A percentile compares a stretch with the other conserved stretches of the same genome.
phyloP scores from a whole-genome alignment of 768 basidiomycete species.

The Leccinum subgranulosum region DNA sequence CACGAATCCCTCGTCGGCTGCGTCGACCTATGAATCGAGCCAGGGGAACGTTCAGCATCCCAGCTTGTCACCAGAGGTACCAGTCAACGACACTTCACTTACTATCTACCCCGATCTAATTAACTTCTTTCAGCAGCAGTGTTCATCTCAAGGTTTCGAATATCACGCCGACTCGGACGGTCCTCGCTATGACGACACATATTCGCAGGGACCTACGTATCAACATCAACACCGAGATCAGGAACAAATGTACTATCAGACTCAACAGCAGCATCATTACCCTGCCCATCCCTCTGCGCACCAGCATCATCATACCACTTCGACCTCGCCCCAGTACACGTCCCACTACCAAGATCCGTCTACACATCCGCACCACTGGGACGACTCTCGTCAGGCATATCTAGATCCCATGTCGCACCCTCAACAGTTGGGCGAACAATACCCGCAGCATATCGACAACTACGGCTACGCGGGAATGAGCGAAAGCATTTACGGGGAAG shows the following conservation, averaged over 20 bases:
- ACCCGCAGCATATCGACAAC: constrained; percentile 4
- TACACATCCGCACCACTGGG: constrained; percentile 16
- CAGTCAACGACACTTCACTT: constrained; percentile 7
- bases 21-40: constrained; percentile 5
- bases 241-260: constrained; percentile 22
- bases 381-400: constrained; percentile 1
- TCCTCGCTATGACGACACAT: constrained; percentile 15
- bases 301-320: not conserved
- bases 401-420: not conserved
- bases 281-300: constrained; percentile 7
- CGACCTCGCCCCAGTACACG: constrained; percentile 5
- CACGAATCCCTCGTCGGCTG: not conserved
- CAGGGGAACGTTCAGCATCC: not conserved
- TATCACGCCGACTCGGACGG: constrained; percentile 12
- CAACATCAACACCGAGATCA: constrained; percentile 14
- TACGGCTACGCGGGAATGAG: not conserved
- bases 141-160: constrained; percentile 10
- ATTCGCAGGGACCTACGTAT: constrained; percentile 8
- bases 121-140: too few species aligned
- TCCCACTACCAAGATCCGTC: constrained; percentile 10
- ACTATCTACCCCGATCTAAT: constrained; percentile 8
- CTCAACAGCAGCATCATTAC: constrained; percentile 18
- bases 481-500: constrained; percentile 3
- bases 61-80: not conserved
- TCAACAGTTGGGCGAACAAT: not conserved